Conservation (phyloP, 2,329 filamentous ascomycete genomes). For the Apiospora saccharicola region DNA sequence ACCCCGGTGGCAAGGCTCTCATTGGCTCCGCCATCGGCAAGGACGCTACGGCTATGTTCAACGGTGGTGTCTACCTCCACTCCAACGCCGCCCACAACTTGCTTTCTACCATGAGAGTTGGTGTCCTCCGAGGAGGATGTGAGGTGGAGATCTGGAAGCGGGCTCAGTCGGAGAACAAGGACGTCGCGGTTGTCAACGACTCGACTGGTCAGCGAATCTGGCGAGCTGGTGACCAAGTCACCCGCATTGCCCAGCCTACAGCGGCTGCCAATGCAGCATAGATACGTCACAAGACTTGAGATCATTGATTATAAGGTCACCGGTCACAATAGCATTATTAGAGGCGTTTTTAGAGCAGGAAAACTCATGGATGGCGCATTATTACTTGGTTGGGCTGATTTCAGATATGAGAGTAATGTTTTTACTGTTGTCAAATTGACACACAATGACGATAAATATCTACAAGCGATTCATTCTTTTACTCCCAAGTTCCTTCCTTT, state of each 20-base stretch:
- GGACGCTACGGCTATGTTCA: slow-evolving; percentile 74
- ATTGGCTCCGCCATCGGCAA: slow-evolving; percentile 70
- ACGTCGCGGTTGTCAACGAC: slow-evolving; percentile 72
- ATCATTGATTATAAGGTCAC: not conserved
- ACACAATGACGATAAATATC: slow-evolving; percentile 6
- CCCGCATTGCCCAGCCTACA: slow-evolving; percentile 75
- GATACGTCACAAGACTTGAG: not conserved
- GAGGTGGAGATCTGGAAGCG: slow-evolving; percentile 77
- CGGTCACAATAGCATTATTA: not conserved
- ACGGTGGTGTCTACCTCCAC: slow-evolving; percentile 73
- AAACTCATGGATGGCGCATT: slow-evolving; percentile 10
- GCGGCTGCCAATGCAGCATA: slow-evolving; percentile 76
- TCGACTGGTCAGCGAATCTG: slow-evolving; percentile 74
- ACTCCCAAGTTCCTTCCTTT: not conserved
- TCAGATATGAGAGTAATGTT: not conserved
- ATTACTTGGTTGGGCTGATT: slow-evolving; percentile 18
- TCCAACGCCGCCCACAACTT: slow-evolving; percentile 73
- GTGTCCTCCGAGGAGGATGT: slow-evolving; percentile 70
- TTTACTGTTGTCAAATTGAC: slow-evolving; percentile 10
- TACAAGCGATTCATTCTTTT: slow-evolving; percentile 6
- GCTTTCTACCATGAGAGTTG: slow-evolving; percentile 71
- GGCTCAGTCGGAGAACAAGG: slow-evolving; percentile 72
- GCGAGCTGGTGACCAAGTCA: slow-evolving; percentile 77
- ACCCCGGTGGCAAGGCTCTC: slow-evolving; percentile 72
- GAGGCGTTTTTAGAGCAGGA: slow-evolving; percentile 14